phyloP scores from a whole-genome alignment of 129 eudicot genomes.

The Helianthus tuberosus region DNA sequence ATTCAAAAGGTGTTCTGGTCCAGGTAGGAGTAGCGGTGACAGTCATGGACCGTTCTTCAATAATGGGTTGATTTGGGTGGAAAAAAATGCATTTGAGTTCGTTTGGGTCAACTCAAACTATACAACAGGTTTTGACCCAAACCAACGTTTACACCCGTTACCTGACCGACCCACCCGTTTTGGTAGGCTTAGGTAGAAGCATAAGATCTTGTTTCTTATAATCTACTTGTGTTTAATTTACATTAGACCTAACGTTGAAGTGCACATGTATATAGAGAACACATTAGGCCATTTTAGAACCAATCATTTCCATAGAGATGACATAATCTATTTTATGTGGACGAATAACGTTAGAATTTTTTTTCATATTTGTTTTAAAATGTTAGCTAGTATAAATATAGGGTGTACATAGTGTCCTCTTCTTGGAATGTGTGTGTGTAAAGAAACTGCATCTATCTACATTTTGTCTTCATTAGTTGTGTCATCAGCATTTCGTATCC shows the following conservation, averaged over 20 bases:
- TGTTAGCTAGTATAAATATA: not conserved
- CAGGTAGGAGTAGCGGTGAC: not conserved
- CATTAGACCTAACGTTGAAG: slow-evolving; percentile 3
- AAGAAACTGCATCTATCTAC: slow-evolving; percentile 9
- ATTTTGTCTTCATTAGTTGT: slow-evolving; percentile 16
- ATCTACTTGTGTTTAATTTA: slow-evolving; percentile 9
- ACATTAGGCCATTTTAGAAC: slow-evolving; percentile 2
- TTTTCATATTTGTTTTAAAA: slow-evolving; percentile 6
- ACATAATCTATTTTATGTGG: not conserved
- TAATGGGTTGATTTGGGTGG: too few relatives aligned
- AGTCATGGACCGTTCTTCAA: too few relatives aligned
- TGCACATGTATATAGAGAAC: slow-evolving; percentile 5
- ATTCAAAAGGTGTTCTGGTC: slow-evolving; percentile 23
- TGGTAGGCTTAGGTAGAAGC: not conserved
- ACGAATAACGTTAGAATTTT: slow-evolving; percentile 5
- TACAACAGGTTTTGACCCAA: too few relatives aligned
- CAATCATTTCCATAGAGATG: slow-evolving; percentile 2
- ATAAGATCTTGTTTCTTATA: slow-evolving; percentile 18
- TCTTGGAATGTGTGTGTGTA: slow-evolving; percentile 10
- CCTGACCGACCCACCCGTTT: too few relatives aligned
- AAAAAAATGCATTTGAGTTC: too few relatives aligned
- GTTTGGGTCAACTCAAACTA: too few relatives aligned
- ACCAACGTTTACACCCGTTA: too few relatives aligned
- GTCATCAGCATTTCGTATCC: slow-evolving; percentile 18
- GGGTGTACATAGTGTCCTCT: slow-evolving; percentile 9